Conservation (phyloP, 192 early-diverging fungal genomes). For the Linnemannia zychae region DNA sequence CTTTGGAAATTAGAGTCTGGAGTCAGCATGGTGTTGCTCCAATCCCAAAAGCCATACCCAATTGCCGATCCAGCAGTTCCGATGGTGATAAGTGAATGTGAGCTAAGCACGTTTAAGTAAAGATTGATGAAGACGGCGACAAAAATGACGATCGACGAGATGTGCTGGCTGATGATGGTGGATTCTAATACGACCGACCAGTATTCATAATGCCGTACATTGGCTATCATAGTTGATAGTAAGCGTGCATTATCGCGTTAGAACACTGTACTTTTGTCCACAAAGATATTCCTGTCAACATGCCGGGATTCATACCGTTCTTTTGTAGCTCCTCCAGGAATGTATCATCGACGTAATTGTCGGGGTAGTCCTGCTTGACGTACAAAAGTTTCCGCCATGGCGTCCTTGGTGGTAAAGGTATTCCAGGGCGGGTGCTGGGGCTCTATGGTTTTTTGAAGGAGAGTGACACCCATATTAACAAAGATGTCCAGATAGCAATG, state of each 20-base stretch:
- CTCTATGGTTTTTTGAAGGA: constrained; percentile 3
- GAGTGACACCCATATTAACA: too few relatives aligned
- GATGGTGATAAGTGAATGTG: constrained; percentile 68
- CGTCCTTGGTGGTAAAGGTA: constrained; percentile 15
- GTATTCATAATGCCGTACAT: constrained; percentile 87
- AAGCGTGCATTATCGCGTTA: background rate
- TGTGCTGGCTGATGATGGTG: constrained; percentile 85
- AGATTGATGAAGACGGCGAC: constrained; percentile 90
- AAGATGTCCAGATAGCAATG: background rate
- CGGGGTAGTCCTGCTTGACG: constrained; percentile 89
- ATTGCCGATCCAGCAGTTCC: constrained; percentile 69
- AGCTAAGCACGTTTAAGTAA: constrained; percentile 67
- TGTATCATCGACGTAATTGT: constrained; percentile 92
- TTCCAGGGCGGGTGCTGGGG: constrained; percentile 14
- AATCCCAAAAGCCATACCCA: constrained; percentile 83
- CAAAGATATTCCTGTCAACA: background rate
- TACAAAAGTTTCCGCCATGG: constrained; percentile 89
- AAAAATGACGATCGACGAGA: constrained; percentile 88
- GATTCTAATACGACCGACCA: constrained; percentile 84
- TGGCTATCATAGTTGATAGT: constrained; percentile 63
- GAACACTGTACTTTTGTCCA: background rate
- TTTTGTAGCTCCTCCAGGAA: constrained; percentile 91
- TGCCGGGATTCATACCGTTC: constrained; percentile 71
- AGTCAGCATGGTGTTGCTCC: constrained; percentile 59
- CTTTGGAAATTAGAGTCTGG: constrained; percentile 56